These are phyloP conservation scores for Scheffersomyces spartinae DNA, from an alignment of 805 yeast species.

Conservation along the genomic window DNA sequence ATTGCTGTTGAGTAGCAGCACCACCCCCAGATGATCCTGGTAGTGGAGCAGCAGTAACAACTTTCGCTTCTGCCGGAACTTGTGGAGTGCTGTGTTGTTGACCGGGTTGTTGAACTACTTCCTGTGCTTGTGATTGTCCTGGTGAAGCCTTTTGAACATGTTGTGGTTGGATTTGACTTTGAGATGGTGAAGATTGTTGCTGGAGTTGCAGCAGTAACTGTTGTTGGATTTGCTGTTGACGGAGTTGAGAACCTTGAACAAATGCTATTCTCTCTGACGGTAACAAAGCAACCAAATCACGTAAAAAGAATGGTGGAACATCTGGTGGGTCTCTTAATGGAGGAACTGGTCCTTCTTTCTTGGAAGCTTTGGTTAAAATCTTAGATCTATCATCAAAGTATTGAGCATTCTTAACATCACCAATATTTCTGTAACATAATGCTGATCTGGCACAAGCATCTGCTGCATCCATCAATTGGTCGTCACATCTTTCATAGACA, in stretches of 20 bases:
- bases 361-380: constrained; percentile 28
- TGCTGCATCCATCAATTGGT: constrained; percentile 46
- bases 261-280: constrained; percentile 29
- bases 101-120: too few species aligned
- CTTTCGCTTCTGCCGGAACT: too few species aligned
- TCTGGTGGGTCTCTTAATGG: constrained; percentile 34
- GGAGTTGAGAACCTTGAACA: too few species aligned
- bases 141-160: too few species aligned
- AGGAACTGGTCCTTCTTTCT: constrained; percentile 34
- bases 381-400: constrained; percentile 34
- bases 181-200: constrained; percentile 6
- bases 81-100: too few species aligned
- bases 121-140: too few species aligned
- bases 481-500: constrained; percentile 54
- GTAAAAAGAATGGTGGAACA: constrained; percentile 30
- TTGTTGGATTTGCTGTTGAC: constrained; percentile 11
- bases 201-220: constrained; percentile 4
- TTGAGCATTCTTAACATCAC: constrained; percentile 29
- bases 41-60: too few species aligned
- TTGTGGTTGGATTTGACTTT: constrained; percentile 1
- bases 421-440: constrained; percentile 34
- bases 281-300: constrained; percentile 32
- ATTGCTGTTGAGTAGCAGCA: constrained; percentile 3
- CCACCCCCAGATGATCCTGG: too few species aligned
- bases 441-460: constrained; percentile 48